These are phyloP conservation scores for Suhomyces sp. DNA, from an alignment of 805 yeast species.

Conservation along the genomic window DNA sequence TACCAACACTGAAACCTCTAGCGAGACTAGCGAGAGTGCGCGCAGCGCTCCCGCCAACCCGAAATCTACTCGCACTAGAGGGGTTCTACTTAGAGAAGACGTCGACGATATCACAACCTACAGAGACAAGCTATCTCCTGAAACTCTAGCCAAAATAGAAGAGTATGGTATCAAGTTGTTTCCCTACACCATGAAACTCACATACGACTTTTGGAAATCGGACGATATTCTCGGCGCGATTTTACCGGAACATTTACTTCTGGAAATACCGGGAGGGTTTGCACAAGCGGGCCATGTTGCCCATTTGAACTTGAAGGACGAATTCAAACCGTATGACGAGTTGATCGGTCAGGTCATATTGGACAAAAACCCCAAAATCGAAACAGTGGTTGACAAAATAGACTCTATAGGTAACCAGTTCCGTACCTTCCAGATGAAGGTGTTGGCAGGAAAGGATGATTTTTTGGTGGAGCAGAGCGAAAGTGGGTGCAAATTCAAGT, in stretches of 20 bases:
- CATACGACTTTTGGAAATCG: conserved; percentile 80
- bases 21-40: not conserved
- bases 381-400: conserved; percentile 88
- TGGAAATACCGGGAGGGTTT: conserved; percentile 85
- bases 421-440: conserved; percentile 91
- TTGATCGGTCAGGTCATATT: conserved; percentile 87
- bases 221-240: conserved; percentile 82
- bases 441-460: conserved; percentile 80
- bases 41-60: not conserved
- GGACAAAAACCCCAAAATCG: conserved; percentile 79
- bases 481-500: conserved; percentile 77
- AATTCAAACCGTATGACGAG: conserved; percentile 75
- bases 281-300: conserved; percentile 95
- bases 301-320: conserved; percentile 80
- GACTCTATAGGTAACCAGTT: conserved; percentile 84
- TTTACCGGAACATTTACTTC: conserved; percentile 65
- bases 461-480: conserved; percentile 83
- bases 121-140: conserved; percentile 34
- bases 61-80: conserved; percentile 28
- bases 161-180: conserved; percentile 46
- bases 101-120: conserved; percentile 37
- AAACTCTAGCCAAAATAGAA: conserved; percentile 45
- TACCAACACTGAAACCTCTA: not conserved
- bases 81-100: conserved; percentile 59
- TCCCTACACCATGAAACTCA: conserved; percentile 55